Base-by-base conservation (phyloP, 441 rosid genomes). In the Hura crepitans region DNA sequence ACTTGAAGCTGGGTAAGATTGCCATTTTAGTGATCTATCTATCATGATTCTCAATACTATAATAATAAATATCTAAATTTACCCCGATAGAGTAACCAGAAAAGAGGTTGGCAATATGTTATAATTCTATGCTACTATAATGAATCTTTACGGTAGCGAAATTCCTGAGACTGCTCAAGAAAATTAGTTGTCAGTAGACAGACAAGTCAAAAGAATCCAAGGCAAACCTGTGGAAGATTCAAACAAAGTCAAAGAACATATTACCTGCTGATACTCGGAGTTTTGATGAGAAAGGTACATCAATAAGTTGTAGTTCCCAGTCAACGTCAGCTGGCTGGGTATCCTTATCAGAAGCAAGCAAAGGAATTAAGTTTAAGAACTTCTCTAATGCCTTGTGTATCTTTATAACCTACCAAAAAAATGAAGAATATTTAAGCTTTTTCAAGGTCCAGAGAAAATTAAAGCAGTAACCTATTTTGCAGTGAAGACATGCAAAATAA, bases 221-320 rank as follows among this genome's bases (percentile, higher is more conserved):
- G 10, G 50, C 14, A 66, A 63, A 35, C 65, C 33, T 11, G 8
- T 28, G 54, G 54, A 63, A 62, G 28, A 3, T 59, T 13, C 27
- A 39, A 42, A 69, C 17, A 31, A 23, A 71, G 61, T 20, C 42
- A 43, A 55, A 63, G 22, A 67, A 71, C 72, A 64, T 30, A 12
- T 43, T 81, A 93, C 97, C 97, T 79, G 91, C 81, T 61, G 81
- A 81, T 58, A 90, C 85, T 31, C 97, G 87, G 75, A 87, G 72
- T 75, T 84, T 85, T 14, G 93, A 83, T 67, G 80, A 71, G 65
- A 33, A 68, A 25, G 86, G 78, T 42, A 83, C 80, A 72, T 83
- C 94, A 68, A 72, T 77, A 80, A 83, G 35, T 75, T 85, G 86
- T 47, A 46, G 66, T 22, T 76, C 85, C 82, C 85, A 75, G 59